Percentiles rank a stretch among this genome's conserved stretches.
Evolutionary conservation across 129 eudicot genomes (phyloP).

Genomic region (Artemisia tridentata): DNA sequence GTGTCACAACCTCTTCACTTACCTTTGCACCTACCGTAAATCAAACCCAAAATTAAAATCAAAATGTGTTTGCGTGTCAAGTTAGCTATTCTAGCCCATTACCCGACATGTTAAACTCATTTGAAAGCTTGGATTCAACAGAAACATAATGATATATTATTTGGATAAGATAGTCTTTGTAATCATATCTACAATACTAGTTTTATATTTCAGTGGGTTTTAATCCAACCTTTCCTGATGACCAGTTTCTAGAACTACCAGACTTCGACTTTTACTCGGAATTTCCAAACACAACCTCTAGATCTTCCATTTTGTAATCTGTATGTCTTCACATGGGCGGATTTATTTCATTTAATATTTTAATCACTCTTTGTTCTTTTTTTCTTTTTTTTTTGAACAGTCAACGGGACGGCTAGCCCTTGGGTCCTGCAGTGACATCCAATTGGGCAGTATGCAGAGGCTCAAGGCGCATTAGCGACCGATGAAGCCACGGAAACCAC

Average conservation of each 20-base stretch:
- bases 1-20: no score
- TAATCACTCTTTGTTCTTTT: background rate
- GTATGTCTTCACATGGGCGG: background rate
- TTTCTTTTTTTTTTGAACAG: no score
- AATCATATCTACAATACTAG: background rate
- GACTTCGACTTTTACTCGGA: no score
- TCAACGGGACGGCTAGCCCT: no score
- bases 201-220: background rate
- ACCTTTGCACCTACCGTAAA: no score
- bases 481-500: no score
- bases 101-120: background rate
- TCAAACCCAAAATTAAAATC: no score
- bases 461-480: no score
- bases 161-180: background rate
- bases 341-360: background rate
- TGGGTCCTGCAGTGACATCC: no score
- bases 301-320: background rate
- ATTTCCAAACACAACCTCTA: background rate
- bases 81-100: background rate
- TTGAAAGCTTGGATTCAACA: background rate
- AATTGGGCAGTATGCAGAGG: no score
- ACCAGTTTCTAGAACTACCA: no score
- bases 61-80: background rate
- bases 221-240: no score
- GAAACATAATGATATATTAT: background rate